These are phyloP conservation scores for Xylariaceae sp. DNA, from an alignment of 2,329 filamentous ascomycete species.

Conservation along the genomic window DNA sequence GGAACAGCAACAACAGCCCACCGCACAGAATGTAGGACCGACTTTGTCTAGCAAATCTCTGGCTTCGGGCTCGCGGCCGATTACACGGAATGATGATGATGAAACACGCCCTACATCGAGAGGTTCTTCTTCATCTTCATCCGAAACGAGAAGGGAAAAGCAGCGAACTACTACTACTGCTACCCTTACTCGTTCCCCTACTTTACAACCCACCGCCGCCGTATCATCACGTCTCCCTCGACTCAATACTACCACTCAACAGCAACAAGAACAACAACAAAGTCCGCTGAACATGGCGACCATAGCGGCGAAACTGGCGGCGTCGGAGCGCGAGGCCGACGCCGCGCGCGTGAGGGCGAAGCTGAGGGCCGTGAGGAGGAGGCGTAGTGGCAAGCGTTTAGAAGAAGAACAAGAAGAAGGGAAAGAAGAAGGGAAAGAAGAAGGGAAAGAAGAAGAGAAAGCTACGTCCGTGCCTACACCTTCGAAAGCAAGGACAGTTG, in stretches of 20 bases:
- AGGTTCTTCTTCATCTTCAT: too few species aligned
- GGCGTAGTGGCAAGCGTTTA: constrained; percentile 10
- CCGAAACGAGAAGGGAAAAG: too few species aligned
- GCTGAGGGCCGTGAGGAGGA: constrained; percentile 46
- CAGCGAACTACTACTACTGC: too few species aligned
- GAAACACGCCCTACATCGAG: too few species aligned
- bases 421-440: background rate
- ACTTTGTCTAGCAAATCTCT: too few species aligned
- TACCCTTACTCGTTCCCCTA: too few species aligned
- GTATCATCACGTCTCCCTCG: constrained; percentile 28
- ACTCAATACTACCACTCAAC: too few species aligned
- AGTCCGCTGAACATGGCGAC: constrained; percentile 56
- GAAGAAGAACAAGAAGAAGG: background rate
- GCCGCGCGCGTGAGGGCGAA: constrained; percentile 59
- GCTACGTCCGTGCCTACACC: too few species aligned
- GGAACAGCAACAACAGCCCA: background rate
- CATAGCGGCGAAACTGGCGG: constrained; percentile 59
- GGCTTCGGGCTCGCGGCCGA: too few species aligned
- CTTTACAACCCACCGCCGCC: background rate
- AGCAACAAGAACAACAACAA: constrained; percentile 34
- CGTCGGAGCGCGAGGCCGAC: constrained; percentile 58
- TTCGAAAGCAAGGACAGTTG: too few species aligned
- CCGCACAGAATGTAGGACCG: too few species aligned
- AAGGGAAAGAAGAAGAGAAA: constrained; percentile 7
- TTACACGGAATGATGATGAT: too few species aligned